A percentile compares a stretch with the other conserved stretches of the same genome.
Evolutionary conservation across 768 basidiomycete species (phyloP).

Genomic region (Boletus pseudo-olivaceus): DNA sequence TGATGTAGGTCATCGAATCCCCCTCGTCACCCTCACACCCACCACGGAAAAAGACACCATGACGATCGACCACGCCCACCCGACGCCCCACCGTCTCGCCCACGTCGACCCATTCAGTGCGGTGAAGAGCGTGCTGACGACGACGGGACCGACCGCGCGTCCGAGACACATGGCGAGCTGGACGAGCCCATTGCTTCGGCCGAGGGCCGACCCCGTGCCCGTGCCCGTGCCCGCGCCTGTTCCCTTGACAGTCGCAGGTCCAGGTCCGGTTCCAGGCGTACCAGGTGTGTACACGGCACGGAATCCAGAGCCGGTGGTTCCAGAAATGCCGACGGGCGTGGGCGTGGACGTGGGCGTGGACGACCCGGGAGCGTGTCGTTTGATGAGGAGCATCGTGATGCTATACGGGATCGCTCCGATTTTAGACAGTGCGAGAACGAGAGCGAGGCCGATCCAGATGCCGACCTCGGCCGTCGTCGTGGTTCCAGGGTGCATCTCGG

Average conservation of each 20-base stretch:
- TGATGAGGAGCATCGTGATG: slow-evolving; percentile 56
- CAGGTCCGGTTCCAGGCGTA: too few species aligned
- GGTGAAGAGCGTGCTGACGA: slow-evolving; percentile 21
- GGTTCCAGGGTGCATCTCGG: not conserved
- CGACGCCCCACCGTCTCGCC: slow-evolving; percentile 1
- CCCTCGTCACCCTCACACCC: slow-evolving; percentile 10
- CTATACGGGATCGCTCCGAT: slow-evolving; percentile 32
- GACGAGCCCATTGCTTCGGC: slow-evolving; percentile 59
- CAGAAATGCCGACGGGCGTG: not conserved
- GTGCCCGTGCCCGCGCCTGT: not conserved
- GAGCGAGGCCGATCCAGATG: slow-evolving; percentile 48
- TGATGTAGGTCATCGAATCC: not conserved
- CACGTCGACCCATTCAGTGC: slow-evolving; percentile 6
- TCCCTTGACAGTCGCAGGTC: too few species aligned
- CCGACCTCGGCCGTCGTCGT: slow-evolving; percentile 3
- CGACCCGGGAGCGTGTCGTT: slow-evolving; percentile 38
- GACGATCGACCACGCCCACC: slow-evolving; percentile 8
- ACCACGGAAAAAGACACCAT: slow-evolving; percentile 5
- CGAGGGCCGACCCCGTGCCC: slow-evolving; percentile 35
- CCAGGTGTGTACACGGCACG: too few species aligned
- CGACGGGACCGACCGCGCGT: slow-evolving; percentile 49
- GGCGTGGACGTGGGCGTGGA: too few species aligned
- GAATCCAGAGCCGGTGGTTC: too few species aligned
- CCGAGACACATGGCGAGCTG: slow-evolving; percentile 54
- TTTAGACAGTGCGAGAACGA: slow-evolving; percentile 37